Evolutionary conservation across 108 stramenopile genomes (phyloP), one percentile per base, ranked within the genome.

Genomic region (Skeletonema menzelii): DNA sequence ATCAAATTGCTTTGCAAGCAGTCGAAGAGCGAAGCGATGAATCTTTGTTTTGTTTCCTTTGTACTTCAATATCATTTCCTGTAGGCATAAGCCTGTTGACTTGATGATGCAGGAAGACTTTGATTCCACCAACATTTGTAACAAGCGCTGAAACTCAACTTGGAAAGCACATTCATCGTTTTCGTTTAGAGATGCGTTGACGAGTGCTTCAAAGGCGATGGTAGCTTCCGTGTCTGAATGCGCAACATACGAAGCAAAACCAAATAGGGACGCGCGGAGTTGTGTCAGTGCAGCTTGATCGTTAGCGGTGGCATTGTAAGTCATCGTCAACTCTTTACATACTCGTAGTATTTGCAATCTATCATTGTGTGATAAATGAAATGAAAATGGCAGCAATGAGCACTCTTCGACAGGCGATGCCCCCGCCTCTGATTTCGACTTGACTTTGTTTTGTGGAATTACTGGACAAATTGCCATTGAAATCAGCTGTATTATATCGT

Each of bases 391-490:
- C 17, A 68, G 28, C 27, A 53, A 69, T 19, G 75, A 76, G 17
- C 12, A 40, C 8, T 67, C 14, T 55, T 27, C 26, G 17, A 55
- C 14, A 42, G 44, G 5, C 38, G n/a, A 5, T 11, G 57, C 26
- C 5, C 63, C 44, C 30, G 20, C 66, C 31, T 15, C 42, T n/a
- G 19, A n/a, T 7, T 40, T 14, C 1, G 15, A 11, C 7, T 30
- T 49, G 8, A 44, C 2, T 12, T 26, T 37, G 38, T 27, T 46
- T 3, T 53, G 49, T n/a, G 19, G 19, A 20, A 10, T 53, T 22
- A 53, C 49, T 5, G 75, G 75, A 35, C 55, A 76, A 20, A 76
- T 76, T 40, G 75, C 60, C 75, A 76, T 76, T 0, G 49, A 44
- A 27, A 76, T 28, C 11, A 76, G 17, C 58, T 67, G 30, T 13